Evolutionary conservation across 2,329 filamentous ascomycete species (phyloP), one percentile per base, ranked within the genome.

Genomic region (Cercospora sesami): DNA sequence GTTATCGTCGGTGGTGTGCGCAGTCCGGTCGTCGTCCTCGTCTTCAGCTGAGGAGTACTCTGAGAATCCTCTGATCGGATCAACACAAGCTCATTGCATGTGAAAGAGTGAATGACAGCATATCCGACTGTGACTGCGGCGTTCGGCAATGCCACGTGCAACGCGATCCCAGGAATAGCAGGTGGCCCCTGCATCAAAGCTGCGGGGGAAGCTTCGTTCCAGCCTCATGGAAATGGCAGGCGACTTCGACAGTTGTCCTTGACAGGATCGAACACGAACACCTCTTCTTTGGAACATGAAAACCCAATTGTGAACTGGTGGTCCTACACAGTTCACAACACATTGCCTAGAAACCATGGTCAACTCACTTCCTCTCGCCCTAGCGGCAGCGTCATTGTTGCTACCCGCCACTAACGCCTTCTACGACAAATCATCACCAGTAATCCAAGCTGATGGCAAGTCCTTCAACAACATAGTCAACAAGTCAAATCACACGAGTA

Each of bases 401-500:
- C 87, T 90, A 31, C 85, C 85, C 61, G 86, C 86, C 66, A 88
- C 89, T 64, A 90, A 91, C 72, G 88, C 87, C 73, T 80, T 99
- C 68, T 99, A 99, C 82, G 83, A 88, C 68, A 96, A 94, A 83
- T 91, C 86, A 79, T 97, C 94, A 1, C 89, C 92, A 12, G 95
- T 99, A 53, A 79, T 98, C 53, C 92, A 96, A 79, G 82, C 98
- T 72, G 89, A 91, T 75, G 86, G 85, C 66, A 91, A 90, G 80
- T 91, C 86, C 75, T 98, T 96, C 80, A 89, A 94, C 77, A 87
- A 86, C 70, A 82, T 97, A 72, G 93, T 99, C 79, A 88, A 91
- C 58, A 89, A 92, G 77, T 97, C 93, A 30, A 97, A 97, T 78
- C 86, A 98, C 80, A 96, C 93, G 18, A 69, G 67, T 68, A 75